Conservation (phyloP, 1,139 yeast species). For the Schizosaccharomyces versatilis region DNA sequence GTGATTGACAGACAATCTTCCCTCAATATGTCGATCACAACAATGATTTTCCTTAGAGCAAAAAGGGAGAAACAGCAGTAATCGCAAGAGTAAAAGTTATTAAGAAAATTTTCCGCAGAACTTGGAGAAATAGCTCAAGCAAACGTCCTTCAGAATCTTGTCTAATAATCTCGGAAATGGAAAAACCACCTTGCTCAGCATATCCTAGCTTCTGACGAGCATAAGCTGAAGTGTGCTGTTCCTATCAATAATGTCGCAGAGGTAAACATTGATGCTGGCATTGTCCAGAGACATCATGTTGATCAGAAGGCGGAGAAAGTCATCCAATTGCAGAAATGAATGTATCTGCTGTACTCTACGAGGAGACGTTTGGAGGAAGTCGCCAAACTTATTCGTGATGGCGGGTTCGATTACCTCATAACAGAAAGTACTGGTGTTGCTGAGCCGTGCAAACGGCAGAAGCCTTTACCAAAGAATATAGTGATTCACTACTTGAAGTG, state of each 20-base stretch:
- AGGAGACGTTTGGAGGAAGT: constrained; percentile 27
- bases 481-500: constrained; percentile 12
- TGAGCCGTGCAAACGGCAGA: constrained; percentile 31
- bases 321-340: constrained; percentile 27
- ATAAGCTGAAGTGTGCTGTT: constrained; percentile 25
- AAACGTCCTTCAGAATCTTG: constrained; percentile 21
- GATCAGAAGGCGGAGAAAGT: constrained; percentile 25
- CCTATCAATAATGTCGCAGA: constrained; percentile 25
- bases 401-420: constrained; percentile 24
- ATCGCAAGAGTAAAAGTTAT: too few species aligned
- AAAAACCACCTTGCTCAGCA: constrained; percentile 26
- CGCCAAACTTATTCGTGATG: constrained; percentile 20
- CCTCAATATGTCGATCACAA: too few species aligned
- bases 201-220: constrained; percentile 21
- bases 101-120: too few species aligned
- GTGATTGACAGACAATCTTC: too few species aligned
- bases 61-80: too few species aligned
- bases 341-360: constrained; percentile 29
- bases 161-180: constrained; percentile 29
- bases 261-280: constrained; percentile 25
- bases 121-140: background rate
- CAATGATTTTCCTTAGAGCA: too few species aligned
- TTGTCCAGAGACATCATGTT: constrained; percentile 22
- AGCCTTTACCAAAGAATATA: constrained; percentile 24
- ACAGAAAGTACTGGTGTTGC: constrained; percentile 28